Conservation (phyloP, 2,329 filamentous ascomycete genomes). For the Sporothrix sp. region DNA sequence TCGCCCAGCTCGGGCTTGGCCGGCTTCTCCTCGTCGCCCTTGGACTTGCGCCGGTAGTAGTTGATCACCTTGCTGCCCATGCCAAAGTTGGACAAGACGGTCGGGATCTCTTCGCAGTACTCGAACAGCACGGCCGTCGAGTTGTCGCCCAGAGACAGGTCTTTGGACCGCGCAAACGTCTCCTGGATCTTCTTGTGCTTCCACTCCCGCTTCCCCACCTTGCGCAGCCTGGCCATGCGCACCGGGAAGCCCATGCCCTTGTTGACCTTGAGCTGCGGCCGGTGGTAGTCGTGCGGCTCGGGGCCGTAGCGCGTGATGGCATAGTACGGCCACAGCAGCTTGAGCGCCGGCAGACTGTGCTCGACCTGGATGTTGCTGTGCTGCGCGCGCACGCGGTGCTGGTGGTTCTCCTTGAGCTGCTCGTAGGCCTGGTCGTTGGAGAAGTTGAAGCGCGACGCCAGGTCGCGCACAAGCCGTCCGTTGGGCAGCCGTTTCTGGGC, state of each 20-base stretch:
- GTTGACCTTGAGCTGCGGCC: constrained; percentile 66
- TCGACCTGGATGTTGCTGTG: constrained; percentile 88
- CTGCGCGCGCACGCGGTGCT: constrained; percentile 88
- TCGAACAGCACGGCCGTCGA: constrained; percentile 81
- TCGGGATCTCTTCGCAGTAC: constrained; percentile 89
- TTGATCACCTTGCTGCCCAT: constrained; percentile 97
- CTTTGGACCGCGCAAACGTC: constrained; percentile 68
- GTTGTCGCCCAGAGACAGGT: constrained; percentile 81
- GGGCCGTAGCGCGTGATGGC: constrained; percentile 69
- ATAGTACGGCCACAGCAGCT: constrained; percentile 93
- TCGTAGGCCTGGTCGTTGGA: constrained; percentile 96
- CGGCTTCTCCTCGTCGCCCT: constrained; percentile 61
- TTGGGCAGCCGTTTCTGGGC: constrained; percentile 54
- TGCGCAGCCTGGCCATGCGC: constrained; percentile 57
- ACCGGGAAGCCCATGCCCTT: constrained; percentile 57
- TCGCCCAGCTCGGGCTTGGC: constrained; percentile 83
- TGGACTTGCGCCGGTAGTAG: constrained; percentile 82
- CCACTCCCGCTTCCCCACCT: constrained; percentile 69
- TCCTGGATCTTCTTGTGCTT: constrained; percentile 71
- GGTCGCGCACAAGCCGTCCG: constrained; percentile 59
- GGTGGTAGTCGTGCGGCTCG: constrained; percentile 68
- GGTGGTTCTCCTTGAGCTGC: constrained; percentile 89
- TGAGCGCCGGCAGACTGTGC: constrained; percentile 83
- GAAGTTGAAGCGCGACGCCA: constrained; percentile 81
- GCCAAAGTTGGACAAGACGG: constrained; percentile 87